phyloP scores from a whole-genome alignment of 139 green algal species.

The Chlorella vulgaris region DNA sequence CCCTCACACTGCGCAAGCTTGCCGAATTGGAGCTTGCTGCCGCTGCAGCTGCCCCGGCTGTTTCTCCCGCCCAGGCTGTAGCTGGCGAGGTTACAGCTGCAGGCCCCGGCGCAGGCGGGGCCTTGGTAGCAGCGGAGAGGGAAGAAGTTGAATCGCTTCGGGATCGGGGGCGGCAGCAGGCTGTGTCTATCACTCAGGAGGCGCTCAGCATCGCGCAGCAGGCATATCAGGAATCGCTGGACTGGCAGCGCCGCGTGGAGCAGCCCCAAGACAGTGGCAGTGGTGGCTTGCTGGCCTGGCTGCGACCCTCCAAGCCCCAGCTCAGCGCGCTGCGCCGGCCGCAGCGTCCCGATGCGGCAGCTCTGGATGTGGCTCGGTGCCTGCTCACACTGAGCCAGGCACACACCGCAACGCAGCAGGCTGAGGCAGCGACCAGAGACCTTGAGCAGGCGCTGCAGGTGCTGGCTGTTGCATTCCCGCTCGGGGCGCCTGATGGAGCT shows the following conservation, averaged over 20 bases:
- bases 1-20: slow-evolving; percentile 36
- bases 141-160: no score
- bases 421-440: background rate
- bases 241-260: background rate
- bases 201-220: slow-evolving; percentile 33
- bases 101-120: no score
- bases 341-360: slow-evolving; percentile 25
- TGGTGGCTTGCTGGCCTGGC: slow-evolving; percentile 27
- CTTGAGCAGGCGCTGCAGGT: slow-evolving; percentile 20
- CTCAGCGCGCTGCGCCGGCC: slow-evolving; percentile 19
- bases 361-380: slow-evolving; percentile 28
- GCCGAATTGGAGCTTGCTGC: slow-evolving; percentile 37
- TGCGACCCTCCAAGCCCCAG: slow-evolving; percentile 11
- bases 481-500: no score
- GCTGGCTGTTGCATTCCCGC: slow-evolving; percentile 7
- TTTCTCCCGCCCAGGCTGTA: no score
- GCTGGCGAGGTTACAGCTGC: background rate
- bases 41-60: background rate
- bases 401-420: background rate
- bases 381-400: slow-evolving; percentile 7
- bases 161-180: slow-evolving; percentile 31
- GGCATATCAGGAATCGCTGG: slow-evolving; percentile 22
- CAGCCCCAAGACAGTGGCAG: background rate
- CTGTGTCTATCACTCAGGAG: slow-evolving; percentile 45
- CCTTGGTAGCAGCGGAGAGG: no score